Conservation (phyloP, 2,329 filamentous ascomycete species). For the Xylariaceae sp. region DNA sequence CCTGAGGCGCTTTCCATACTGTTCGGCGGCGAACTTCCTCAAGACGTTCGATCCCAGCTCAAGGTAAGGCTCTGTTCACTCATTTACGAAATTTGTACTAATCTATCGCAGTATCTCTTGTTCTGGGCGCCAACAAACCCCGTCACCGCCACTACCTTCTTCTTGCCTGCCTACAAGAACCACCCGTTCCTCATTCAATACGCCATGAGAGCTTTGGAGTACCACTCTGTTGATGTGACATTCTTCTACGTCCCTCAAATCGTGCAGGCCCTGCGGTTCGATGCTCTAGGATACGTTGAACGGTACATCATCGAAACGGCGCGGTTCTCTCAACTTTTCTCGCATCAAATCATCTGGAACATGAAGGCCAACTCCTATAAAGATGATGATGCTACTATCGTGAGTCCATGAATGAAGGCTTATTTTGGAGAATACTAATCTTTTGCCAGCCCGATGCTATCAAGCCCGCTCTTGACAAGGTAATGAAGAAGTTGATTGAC, state of each 20-base stretch:
- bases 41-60: constrained; percentile 76
- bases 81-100: constrained; percentile 21
- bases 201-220: constrained; percentile 90
- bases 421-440: constrained; percentile 20
- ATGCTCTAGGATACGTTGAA: constrained; percentile 89
- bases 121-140: constrained; percentile 94
- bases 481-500: constrained; percentile 76
- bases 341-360: constrained; percentile 99
- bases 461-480: constrained; percentile 87
- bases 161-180: constrained; percentile 83
- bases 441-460: constrained; percentile 68
- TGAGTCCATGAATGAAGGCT: constrained; percentile 39
- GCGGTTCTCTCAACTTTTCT: constrained; percentile 95
- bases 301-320: constrained; percentile 95
- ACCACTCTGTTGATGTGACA: constrained; percentile 90
- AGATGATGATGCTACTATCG: constrained; percentile 83
- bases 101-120: constrained; percentile 63
- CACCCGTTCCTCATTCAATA: constrained; percentile 94
- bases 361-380: constrained; percentile 99
- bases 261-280: constrained; percentile 89
- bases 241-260: constrained; percentile 99
- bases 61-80: constrained; percentile 51
- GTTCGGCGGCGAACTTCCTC: constrained; percentile 68
- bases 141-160: constrained; percentile 87
- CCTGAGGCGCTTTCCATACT: constrained; percentile 79